A percentile compares a stretch with the other conserved stretches of the same genome.
phyloP scores from a whole-genome alignment of 1,139 yeast genomes.

The Kodamaea sp. region DNA sequence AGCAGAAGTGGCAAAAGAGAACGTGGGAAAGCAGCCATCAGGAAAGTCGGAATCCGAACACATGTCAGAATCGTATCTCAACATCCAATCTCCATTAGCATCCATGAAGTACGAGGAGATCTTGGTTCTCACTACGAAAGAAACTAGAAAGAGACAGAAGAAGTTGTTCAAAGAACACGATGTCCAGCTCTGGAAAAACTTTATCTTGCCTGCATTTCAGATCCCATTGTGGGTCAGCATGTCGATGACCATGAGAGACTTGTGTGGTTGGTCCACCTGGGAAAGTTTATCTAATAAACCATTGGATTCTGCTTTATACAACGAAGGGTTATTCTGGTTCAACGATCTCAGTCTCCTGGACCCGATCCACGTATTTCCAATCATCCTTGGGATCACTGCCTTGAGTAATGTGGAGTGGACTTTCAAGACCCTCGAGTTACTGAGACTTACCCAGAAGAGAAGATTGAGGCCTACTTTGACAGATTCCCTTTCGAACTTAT shows the following conservation, averaged over 20 bases:
- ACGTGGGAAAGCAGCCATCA: conserved; percentile 4
- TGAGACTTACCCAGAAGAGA: conserved; percentile 35
- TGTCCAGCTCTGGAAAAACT: conserved; percentile 81
- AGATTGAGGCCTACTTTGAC: conserved; percentile 59
- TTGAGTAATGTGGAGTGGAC: conserved; percentile 81
- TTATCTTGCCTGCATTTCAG: conserved; percentile 73
- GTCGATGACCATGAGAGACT: conserved; percentile 72
- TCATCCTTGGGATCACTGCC: conserved; percentile 68
- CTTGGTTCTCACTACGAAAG: conserved; percentile 69
- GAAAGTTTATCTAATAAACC: conserved; percentile 48
- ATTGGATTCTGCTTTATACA: conserved; percentile 53
- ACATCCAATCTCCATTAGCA: conserved; percentile 34
- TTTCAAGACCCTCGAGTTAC: conserved; percentile 53
- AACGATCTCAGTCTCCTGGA: conserved; percentile 61
- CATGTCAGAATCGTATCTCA: conserved; percentile 14
- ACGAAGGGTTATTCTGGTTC: conserved; percentile 63
- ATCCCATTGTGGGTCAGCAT: conserved; percentile 86
- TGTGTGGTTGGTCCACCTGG: conserved; percentile 72
- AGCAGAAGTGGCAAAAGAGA: conserved; percentile 21
- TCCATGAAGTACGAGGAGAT: conserved; percentile 78
- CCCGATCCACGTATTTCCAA: conserved; percentile 65
- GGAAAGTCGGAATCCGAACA: conserved; percentile 5
- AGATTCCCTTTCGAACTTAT: conserved; percentile 60
- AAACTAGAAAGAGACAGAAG: conserved; percentile 73
- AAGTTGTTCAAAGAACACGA: conserved; percentile 60